Evolutionary conservation across 306 rosid species (phyloP).

Genomic region (Alnus rubra): DNA sequence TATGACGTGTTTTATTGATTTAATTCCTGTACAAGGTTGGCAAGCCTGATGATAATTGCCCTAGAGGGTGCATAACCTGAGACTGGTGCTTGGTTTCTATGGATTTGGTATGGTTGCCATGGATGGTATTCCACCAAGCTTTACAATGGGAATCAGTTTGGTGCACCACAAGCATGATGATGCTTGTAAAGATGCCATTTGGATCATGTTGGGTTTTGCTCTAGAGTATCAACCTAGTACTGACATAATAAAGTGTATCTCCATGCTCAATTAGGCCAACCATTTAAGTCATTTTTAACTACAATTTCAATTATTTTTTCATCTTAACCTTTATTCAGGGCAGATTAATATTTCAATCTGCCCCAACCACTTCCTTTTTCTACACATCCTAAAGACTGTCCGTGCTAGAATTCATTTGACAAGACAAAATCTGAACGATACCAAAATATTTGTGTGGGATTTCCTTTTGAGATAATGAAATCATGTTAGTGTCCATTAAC

Average conservation of each 20-base stretch:
- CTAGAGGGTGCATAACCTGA: conserved; percentile 1
- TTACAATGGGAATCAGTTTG: neutral
- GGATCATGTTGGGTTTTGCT: neutral
- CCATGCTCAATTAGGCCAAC: neutral
- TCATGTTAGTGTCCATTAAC: too few relatives aligned
- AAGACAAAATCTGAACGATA: neutral
- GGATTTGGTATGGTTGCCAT: neutral
- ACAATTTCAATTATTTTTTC: neutral
- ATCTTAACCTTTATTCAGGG: neutral
- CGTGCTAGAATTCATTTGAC: neutral
- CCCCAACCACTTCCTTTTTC: neutral
- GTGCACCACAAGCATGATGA: too few relatives aligned
- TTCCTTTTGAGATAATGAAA: too few relatives aligned
- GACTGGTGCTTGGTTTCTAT: neutral
- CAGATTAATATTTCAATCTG: neutral
- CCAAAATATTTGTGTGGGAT: neutral
- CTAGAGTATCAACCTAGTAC: neutral
- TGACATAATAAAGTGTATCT: neutral
- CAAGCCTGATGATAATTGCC: neutral
- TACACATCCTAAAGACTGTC: neutral
- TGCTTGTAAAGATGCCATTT: neutral
- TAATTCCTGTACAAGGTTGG: neutral
- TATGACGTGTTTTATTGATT: conserved; percentile 28
- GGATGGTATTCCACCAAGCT: conserved; percentile 5
- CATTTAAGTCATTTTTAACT: neutral